Base-by-base conservation (phyloP, 2,329 filamentous ascomycete genomes). In the Raffaelea albimanens region DNA sequence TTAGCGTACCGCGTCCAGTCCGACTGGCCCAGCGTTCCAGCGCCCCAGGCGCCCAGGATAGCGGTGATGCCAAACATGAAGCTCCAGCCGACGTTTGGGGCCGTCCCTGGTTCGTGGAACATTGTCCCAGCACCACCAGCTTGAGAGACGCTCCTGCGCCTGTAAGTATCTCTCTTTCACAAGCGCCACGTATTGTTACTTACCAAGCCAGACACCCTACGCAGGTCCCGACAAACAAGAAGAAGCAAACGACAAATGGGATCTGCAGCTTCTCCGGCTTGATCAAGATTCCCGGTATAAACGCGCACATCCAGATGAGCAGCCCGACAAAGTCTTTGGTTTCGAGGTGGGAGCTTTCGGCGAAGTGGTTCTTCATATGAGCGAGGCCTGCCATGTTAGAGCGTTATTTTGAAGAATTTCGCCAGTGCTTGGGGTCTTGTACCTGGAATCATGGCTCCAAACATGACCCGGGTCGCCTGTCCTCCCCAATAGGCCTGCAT, bases 1-100 rank as follows among this genome's bases (percentile, higher is more conserved):
- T 59, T 53, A 2, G 67, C 63, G 48, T 71, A 71, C 3, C 69
- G 63, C 3, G 67, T 63, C 55, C 65, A 71, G 56, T 72, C 69
- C 13, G 59, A 63, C 52, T 70, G 69, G 49, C 70, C 73, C 5
- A 66, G 63, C 31, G 69, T 57, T 2, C 69, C 69, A 2, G 68
- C 65, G 5, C 68, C 64, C 46, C 69, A 69, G n/a, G 61, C 59
- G 4, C 69, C 70, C 14, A 72, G 64, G 3, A 66, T 61, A 0
- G 64, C 63, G 4, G 64, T 68, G 33, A 70, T 62, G 11, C 65
- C 67, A 42, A 62, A 58, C 41, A 67, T 54, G 23, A 63, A 61
- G 21, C 59, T 58, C 64, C 64, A 68, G n/a, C 62, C 64, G 1
- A 67, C 31, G 1, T 53, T 38, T 11, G 49, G 40, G 1, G 44